These are phyloP conservation scores for Groenewaldozyma salmanticensis DNA, from an alignment of 805 yeast species.

Conservation along the genomic window DNA sequence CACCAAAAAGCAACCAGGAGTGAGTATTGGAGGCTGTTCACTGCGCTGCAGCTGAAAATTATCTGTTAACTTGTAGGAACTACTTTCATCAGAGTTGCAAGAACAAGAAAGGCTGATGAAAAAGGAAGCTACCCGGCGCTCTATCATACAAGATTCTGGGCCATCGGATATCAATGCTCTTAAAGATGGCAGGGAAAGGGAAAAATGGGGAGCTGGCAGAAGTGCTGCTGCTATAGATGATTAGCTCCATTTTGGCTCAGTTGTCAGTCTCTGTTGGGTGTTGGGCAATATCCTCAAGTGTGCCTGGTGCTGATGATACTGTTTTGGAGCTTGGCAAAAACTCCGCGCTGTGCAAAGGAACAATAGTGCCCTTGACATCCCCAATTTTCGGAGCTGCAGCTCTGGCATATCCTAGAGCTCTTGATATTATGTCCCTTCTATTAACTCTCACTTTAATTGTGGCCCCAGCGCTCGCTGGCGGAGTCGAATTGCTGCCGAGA, in stretches of 20 bases:
- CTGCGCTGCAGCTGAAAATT: no score
- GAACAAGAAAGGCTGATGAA: constrained; percentile 20
- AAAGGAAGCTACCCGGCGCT: constrained; percentile 19
- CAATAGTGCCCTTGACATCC: neutral
- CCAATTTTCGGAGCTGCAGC: constrained; percentile 1
- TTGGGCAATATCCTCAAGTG: no score
- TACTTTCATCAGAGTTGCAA: constrained; percentile 20
- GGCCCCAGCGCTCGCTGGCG: neutral
- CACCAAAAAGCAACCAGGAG: constrained; percentile 23
- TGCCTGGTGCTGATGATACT: no score
- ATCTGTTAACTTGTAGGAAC: constrained; percentile 12
- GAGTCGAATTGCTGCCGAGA: neutral
- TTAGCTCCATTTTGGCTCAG: no score
- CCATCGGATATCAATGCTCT: constrained; percentile 27
- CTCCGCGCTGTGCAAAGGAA: neutral
- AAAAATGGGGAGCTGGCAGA: constrained; percentile 33
- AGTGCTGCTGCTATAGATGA: constrained; percentile 29
- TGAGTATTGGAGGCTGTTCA: no score
- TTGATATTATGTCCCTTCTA: constrained; percentile 37
- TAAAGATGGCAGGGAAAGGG: constrained; percentile 34
- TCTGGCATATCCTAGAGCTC: constrained; percentile 22
- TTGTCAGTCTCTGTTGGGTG: no score
- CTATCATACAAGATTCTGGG: constrained; percentile 21
- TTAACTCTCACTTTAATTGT: constrained; percentile 31
- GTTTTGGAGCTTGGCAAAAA: neutral